Base-by-base conservation (phyloP, 495 filamentous ascomycete genomes). In the Talaromyces proteolyticus region DNA sequence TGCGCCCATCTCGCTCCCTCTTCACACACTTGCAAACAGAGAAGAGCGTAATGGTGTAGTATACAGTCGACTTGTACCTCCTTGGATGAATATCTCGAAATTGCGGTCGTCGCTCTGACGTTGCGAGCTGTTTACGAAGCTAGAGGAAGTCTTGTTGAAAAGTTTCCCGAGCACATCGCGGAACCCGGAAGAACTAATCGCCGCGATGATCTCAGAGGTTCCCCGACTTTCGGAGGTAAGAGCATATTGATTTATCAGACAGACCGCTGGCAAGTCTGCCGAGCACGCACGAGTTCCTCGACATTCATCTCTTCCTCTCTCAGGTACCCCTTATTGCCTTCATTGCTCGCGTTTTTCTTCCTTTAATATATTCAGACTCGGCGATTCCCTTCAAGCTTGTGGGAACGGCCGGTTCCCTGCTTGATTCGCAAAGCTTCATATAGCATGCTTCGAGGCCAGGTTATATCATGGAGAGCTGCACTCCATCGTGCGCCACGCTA, bases 361-460 rank as follows among this genome's bases (percentile, higher is more conserved):
- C 14, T 19, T 43, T 34, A 19, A 50, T 51, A 42, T 23, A 20
- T 18, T 22, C 16, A 40, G 20, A 20, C 16, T 43, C 14, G 20
- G 34, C 26, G 18, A 47, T 6, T 12, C 29, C 40, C 29, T 34
- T n/a, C 8, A 34, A 34, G 29, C 29, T 34, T 4, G 29, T 26
- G 16, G 36, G 44, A 17, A 37, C 45, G 34, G 51, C 45, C 23
- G 42, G 50, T 25, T 37, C 41, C 49, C 18, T 25, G 29, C 19
- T 25, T 23, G 29, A 20, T 49, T 47, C 51, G 26, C 25, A 50
- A 18, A 40, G 23, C 47, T 12, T 26, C 42, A 44, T n/a, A 25
- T 49, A 78, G 73, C 65, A 78, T 78, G 75, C 64, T 77, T 64
- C 69, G 70, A 67, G 68, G 71, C 64, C 74, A 75, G 65, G 72